Conservation (phyloP, 2,329 filamentous ascomycete species). For the Neobulgaria alba region DNA sequence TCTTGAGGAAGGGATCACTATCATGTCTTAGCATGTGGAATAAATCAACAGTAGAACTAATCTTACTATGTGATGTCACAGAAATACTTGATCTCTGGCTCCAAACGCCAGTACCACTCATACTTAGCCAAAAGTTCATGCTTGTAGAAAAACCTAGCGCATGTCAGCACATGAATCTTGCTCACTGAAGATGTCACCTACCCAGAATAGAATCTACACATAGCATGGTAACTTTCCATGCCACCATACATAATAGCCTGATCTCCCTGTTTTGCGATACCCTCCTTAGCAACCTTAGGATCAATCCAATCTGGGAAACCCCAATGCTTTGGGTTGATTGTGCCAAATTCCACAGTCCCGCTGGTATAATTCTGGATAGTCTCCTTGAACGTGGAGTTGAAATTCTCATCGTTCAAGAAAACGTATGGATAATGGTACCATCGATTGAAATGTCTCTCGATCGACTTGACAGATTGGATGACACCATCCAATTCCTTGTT, state of each 20-base stretch:
- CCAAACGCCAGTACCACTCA: slow-evolving; percentile 98
- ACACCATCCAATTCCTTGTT: slow-evolving; percentile 97
- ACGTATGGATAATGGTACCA: slow-evolving; percentile 99
- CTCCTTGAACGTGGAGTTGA: slow-evolving; percentile 89
- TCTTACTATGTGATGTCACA: slow-evolving; percentile 98
- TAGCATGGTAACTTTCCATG: slow-evolving; percentile 96
- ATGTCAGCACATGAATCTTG: slow-evolving; percentile 10
- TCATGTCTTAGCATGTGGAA: slow-evolving; percentile 25
- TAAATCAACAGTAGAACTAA: slow-evolving; percentile 5
- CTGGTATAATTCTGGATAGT: slow-evolving; percentile 87
- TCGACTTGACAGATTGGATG: slow-evolving; percentile 92
- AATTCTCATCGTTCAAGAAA: slow-evolving; percentile 95
- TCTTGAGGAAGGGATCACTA: slow-evolving; percentile 90
- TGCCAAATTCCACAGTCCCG: slow-evolving; percentile 80
- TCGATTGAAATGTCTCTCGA: slow-evolving; percentile 96
- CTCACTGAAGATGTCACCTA: slow-evolving; percentile 35
- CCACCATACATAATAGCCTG: slow-evolving; percentile 98
- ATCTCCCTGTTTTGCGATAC: slow-evolving; percentile 93
- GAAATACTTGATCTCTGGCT: slow-evolving; percentile 99
- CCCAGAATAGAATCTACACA: slow-evolving; percentile 99
- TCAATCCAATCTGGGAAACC: slow-evolving; percentile 96
- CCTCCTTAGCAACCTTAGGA: slow-evolving; percentile 85
- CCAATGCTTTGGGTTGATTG: slow-evolving; percentile 87
- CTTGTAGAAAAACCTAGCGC: slow-evolving; percentile 81
- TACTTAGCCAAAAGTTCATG: slow-evolving; percentile 92